Conservation (phyloP, 2,329 filamentous ascomycete genomes). For the Albifimbria verrucaria region DNA sequence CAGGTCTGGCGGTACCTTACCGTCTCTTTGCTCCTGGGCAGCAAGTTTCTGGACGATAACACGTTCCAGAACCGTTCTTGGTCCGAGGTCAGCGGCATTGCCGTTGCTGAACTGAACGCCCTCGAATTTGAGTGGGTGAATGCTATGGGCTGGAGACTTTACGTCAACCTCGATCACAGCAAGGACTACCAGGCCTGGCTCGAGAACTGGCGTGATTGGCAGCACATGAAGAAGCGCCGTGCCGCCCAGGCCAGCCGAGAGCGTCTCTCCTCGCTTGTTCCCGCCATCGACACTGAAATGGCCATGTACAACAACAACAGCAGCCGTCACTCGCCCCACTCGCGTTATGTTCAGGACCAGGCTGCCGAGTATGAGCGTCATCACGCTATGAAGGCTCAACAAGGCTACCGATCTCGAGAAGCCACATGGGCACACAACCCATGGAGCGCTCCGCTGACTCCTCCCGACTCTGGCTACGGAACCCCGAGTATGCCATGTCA, state of each 20-base stretch:
- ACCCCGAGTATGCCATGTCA: conserved; percentile 58
- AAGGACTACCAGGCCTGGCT: conserved; percentile 67
- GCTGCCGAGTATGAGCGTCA: conserved; percentile 51
- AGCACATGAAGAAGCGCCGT: conserved; percentile 51
- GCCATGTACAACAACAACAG: conserved; percentile 35
- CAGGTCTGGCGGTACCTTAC: conserved; percentile 87
- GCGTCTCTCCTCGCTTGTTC: conserved; percentile 44
- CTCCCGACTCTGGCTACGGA: conserved; percentile 59
- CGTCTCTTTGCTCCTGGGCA: conserved; percentile 78
- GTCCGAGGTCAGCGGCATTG: conserved; percentile 91
- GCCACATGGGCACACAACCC: conserved; percentile 42
- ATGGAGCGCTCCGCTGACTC: conserved; percentile 50
- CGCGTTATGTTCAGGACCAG: conserved; percentile 52
- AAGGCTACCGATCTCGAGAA: conserved; percentile 42
- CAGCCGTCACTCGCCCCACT: conserved; percentile 33
- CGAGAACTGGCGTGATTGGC: conserved; percentile 58
- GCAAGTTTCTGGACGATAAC: conserved; percentile 96
- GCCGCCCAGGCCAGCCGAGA: conserved; percentile 47
- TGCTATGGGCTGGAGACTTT: conserved; percentile 79
- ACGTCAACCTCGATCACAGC: conserved; percentile 76
- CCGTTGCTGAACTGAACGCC: conserved; percentile 77
- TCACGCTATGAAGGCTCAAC: conserved; percentile 41
- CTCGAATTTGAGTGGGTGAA: conserved; percentile 87
- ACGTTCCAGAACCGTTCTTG: conserved; percentile 97
- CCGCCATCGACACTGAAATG: conserved; percentile 42